These are phyloP conservation scores for Amyloporia xantha DNA, from an alignment of 768 basidiomycete genomes.

Conservation along the genomic window DNA sequence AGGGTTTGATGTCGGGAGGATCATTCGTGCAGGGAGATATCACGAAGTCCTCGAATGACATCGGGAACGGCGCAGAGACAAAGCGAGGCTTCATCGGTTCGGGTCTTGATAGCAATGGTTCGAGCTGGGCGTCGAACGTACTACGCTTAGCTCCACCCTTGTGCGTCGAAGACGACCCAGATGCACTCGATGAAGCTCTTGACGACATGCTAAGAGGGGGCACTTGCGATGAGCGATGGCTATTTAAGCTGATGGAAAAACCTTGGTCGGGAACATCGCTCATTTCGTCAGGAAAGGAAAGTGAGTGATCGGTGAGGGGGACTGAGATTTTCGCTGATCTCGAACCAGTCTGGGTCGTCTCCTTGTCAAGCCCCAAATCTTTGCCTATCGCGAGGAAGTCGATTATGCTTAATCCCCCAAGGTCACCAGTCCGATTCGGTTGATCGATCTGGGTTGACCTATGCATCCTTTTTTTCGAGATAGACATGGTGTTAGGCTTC, in stretches of 20 bases:
- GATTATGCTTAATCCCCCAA: conserved; percentile 4
- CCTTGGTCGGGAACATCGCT: conserved; percentile 5
- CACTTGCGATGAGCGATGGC: background rate
- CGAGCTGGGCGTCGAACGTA: background rate
- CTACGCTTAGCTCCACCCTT: background rate
- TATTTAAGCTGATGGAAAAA: background rate
- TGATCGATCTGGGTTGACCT: background rate
- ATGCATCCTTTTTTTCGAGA: conserved; percentile 2
- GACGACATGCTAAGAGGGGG: no score
- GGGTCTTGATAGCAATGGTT: background rate
- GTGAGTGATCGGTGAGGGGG: background rate
- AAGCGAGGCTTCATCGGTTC: background rate
- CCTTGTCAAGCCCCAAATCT: background rate
- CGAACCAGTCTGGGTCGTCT: background rate
- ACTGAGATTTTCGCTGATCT: background rate
- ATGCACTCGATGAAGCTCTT: no score
- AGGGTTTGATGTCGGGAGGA: no score
- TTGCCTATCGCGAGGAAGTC: conserved; percentile 11
- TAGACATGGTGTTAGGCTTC: background rate
- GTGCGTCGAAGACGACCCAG: background rate
- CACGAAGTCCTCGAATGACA: conserved; percentile 5
- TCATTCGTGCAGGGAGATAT: no score
- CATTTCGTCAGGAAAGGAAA: background rate
- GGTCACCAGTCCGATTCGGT: background rate
- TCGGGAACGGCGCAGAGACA: conserved; percentile 11